Percentiles rank a stretch among this genome's conserved stretches.
These are phyloP conservation scores for Hypoxylon sp. DNA, from an alignment of 2,329 filamentous ascomycete species.

Conservation along the genomic window DNA sequence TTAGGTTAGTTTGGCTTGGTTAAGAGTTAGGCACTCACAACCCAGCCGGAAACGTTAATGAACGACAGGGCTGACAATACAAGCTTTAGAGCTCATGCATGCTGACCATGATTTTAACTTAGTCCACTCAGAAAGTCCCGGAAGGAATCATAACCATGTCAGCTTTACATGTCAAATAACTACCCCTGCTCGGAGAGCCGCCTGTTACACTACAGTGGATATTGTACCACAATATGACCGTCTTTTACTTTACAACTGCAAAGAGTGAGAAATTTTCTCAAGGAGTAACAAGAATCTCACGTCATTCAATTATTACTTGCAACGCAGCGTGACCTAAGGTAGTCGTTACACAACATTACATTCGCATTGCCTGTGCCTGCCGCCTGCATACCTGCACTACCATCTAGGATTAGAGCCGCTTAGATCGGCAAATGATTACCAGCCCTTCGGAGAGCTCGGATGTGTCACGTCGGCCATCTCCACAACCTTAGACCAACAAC, in stretches of 20 bases:
- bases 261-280: neutral
- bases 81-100: constrained; percentile 18
- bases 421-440: constrained; percentile 18
- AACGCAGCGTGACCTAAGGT: neutral
- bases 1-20: neutral
- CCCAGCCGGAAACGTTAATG: neutral
- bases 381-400: neutral
- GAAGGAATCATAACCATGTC: constrained; percentile 19
- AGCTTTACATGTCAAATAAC: neutral
- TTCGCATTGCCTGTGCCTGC: constrained; percentile 1
- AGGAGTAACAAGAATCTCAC: constrained; percentile 17
- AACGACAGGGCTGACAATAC: constrained; percentile 32
- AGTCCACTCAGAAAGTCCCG: constrained; percentile 22
- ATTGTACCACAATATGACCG: neutral
- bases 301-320: constrained; percentile 4
- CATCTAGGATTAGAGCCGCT: neutral
- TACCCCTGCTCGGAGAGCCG: neutral
- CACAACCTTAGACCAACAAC: constrained; percentile 23
- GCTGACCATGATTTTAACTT: constrained; percentile 9
- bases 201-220: neutral
- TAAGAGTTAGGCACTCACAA: neutral
- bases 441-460: constrained; percentile 33
- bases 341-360: constrained; percentile 6
- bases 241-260: neutral
- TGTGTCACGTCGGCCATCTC: constrained; percentile 8